phyloP scores from a whole-genome alignment of 495 filamentous ascomycete species.

The Monascus purpureus region DNA sequence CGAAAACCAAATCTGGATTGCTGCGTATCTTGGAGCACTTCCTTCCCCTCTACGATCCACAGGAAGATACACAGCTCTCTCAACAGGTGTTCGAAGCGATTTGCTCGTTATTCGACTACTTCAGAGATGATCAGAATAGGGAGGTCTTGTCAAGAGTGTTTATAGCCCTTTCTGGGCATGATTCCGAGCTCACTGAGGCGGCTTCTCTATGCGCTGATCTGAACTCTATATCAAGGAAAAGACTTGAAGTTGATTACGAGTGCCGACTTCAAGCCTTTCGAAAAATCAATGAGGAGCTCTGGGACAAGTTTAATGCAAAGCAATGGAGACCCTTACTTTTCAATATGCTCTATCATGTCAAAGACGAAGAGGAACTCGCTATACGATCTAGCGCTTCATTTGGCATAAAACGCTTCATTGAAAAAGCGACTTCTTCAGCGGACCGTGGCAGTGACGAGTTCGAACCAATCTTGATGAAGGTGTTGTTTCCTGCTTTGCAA shows the following conservation, averaged over 20 bases:
- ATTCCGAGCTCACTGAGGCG: constrained; percentile 44
- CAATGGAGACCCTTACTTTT: constrained; percentile 85
- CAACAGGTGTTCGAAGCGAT: constrained; percentile 47
- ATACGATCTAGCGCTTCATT: constrained; percentile 77
- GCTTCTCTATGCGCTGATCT: constrained; percentile 63
- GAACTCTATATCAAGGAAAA: constrained; percentile 56
- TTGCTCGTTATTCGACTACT: constrained; percentile 69
- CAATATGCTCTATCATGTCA: constrained; percentile 82
- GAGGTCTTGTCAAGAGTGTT: constrained; percentile 58
- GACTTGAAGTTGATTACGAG: constrained; percentile 76
- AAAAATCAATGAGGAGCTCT: constrained; percentile 44
- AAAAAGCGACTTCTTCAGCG: constrained; percentile 30
- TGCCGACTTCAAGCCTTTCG: constrained; percentile 65
- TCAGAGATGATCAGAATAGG: constrained; percentile 64
- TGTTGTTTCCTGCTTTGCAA: constrained; percentile 63
- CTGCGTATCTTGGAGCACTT: constrained; percentile 64
- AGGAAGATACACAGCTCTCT: constrained; percentile 28
- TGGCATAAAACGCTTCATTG: constrained; percentile 66
- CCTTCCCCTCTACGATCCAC: constrained; percentile 44
- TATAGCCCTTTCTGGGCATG: constrained; percentile 47
- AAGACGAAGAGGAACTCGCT: constrained; percentile 74
- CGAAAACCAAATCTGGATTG: constrained; percentile 69
- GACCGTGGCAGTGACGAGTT: constrained; percentile 25
- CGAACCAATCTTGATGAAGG: constrained; percentile 39
- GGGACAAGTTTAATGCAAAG: constrained; percentile 43